phyloP scores from a whole-genome alignment of 2,329 filamentous ascomycete genomes.

The Amauroascus niger region DNA sequence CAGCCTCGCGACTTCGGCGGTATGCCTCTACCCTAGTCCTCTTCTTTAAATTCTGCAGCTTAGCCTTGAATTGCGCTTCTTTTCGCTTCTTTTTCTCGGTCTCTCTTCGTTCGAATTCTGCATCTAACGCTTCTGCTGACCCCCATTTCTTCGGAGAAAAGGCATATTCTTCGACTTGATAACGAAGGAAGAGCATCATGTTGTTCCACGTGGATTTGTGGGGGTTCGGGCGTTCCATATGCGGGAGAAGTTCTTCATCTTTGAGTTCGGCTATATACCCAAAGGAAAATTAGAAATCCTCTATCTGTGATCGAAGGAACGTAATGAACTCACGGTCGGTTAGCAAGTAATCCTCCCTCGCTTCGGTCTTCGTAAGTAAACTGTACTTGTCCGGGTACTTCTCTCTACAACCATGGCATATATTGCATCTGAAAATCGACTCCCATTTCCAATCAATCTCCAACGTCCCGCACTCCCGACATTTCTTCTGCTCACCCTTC shows the following conservation, averaged over 20 bases:
- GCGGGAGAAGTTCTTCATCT: slow-evolving; percentile 75
- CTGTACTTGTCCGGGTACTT: slow-evolving; percentile 86
- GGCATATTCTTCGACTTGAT: slow-evolving; percentile 89
- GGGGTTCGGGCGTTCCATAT: slow-evolving; percentile 81
- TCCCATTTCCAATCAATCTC: slow-evolving; percentile 97
- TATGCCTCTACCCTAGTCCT: slow-evolving; percentile 87
- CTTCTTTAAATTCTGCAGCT: slow-evolving; percentile 83
- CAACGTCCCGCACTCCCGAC: slow-evolving; percentile 67
- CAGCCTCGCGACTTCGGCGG: slow-evolving; percentile 54
- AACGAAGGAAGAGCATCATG: slow-evolving; percentile 95
- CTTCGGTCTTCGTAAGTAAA: slow-evolving; percentile 92
- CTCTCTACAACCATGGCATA: slow-evolving; percentile 83
- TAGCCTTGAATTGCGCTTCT: slow-evolving; percentile 83
- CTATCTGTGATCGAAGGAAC: background rate
- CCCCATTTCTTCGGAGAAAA: slow-evolving; percentile 81
- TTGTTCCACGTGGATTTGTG: slow-evolving; percentile 95
- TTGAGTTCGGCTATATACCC: slow-evolving; percentile 65
- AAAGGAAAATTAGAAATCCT: background rate
- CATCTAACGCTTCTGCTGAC: slow-evolving; percentile 71
- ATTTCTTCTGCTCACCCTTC: slow-evolving; percentile 58
- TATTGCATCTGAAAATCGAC: slow-evolving; percentile 63
- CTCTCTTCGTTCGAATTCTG: slow-evolving; percentile 73
- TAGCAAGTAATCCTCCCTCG: slow-evolving; percentile 84
- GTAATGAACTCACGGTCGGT: slow-evolving; percentile 62
- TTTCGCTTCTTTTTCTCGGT: slow-evolving; percentile 73